phyloP scores from a whole-genome alignment of 139 green algal genomes.

The Chlorella sp. region DNA sequence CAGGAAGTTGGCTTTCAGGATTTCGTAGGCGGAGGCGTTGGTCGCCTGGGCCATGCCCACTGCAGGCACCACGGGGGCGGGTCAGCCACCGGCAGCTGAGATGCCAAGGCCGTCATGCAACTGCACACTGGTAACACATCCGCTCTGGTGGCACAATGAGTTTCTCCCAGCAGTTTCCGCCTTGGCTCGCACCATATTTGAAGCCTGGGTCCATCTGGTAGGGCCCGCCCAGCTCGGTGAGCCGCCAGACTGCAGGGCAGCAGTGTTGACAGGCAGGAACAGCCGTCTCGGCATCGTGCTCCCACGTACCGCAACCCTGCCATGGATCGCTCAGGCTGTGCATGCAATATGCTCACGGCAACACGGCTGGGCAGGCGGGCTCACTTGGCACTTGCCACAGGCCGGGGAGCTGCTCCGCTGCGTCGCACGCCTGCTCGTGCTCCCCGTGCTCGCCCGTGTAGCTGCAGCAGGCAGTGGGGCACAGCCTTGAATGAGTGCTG shows the following conservation, averaged over 20 bases:
- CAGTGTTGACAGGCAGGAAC: background rate
- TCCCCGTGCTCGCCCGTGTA: background rate
- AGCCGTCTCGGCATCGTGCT: too few species aligned
- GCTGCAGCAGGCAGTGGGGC: background rate
- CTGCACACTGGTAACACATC: too few species aligned
- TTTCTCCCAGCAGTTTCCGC: background rate
- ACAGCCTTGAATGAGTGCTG: too few species aligned
- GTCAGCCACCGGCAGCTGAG: background rate
- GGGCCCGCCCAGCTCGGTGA: constrained; percentile 1
- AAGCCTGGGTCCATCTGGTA: constrained; percentile 24
- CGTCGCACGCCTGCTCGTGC: background rate
- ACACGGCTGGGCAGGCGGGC: background rate
- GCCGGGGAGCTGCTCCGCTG: background rate
- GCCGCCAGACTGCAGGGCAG: constrained; percentile 15
- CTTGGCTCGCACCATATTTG: constrained; percentile 11
- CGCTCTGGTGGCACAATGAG: too few species aligned
- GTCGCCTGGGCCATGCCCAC: background rate
- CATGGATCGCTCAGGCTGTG: too few species aligned
- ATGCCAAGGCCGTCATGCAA: background rate
- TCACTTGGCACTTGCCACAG: constrained; percentile 19
- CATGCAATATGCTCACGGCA: too few species aligned
- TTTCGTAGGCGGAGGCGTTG: background rate
- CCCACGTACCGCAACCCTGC: too few species aligned
- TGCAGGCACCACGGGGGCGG: background rate
- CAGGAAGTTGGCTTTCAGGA: constrained; percentile 6